Percentiles rank a stretch among this genome's conserved stretches.
Evolutionary conservation across 768 basidiomycete genomes (phyloP).

Genomic region (Auricularia sp.): DNA sequence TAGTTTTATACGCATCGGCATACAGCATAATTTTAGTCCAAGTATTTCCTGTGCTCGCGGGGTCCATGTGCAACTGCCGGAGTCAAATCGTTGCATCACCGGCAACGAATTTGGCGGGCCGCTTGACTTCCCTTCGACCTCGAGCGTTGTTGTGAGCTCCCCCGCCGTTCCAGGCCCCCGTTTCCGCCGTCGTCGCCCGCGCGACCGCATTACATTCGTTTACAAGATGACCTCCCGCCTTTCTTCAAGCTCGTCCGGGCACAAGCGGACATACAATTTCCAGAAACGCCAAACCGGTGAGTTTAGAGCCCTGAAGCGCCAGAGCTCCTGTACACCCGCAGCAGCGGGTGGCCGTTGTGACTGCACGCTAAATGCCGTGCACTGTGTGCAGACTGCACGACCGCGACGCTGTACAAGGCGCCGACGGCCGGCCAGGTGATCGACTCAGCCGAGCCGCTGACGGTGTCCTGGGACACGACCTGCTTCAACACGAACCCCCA

Average conservation of each 20-base stretch:
- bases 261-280: not conserved
- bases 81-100: no score
- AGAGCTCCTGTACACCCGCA: not conserved
- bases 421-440: constrained; percentile 41
- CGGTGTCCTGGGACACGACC: constrained; percentile 50
- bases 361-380: not conserved
- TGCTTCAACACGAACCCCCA: constrained; percentile 36
- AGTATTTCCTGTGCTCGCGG: no score
- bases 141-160: no score
- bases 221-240: constrained; percentile 1
- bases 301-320: not conserved
- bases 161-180: not conserved
- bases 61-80: no score
- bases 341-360: not conserved
- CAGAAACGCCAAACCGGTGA: not conserved
- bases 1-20: no score
- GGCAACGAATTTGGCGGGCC: no score
- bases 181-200: not conserved
- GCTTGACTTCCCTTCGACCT: no score
- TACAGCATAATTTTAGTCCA: no score
- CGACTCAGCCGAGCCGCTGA: constrained; percentile 37
- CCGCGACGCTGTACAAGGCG: constrained; percentile 37
- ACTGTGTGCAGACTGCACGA: constrained; percentile 6
- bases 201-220: not conserved
- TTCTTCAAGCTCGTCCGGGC: not conserved